Evolutionary conservation across 768 basidiomycete species (phyloP), one percentile per base, ranked within the genome.

Genomic region (Bullera alba): DNA sequence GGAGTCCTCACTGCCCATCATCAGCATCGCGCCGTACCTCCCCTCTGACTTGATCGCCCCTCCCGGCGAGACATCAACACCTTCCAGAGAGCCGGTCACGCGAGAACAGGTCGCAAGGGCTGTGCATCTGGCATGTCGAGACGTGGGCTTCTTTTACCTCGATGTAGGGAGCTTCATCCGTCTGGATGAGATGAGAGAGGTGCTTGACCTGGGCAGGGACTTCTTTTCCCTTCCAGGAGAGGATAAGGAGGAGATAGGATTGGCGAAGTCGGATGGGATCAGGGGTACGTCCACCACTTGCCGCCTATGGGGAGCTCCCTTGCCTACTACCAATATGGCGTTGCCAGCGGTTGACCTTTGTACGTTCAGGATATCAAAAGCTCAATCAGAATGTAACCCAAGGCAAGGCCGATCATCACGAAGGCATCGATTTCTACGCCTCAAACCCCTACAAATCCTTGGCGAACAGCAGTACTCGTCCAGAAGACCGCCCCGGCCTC

Each of bases 81-180:
- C 21, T 4, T 44, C 25, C 27, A 7, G 7, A 10, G 21, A 10
- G 15, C 39, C 37, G 7, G 10, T 7, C 17, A 8, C 37, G 14
- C 48, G 39, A 17, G 16, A 14, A 22, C 48, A 38, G 5, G 56
- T 52, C 2, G 57, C 71, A 10, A n/a, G 43, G 17, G 80, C 81
- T 0, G 72, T 92, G 16, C 88, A 89, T 61, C 65, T 73, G 0
- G 87, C 87, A 6, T 87, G 87, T 61, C 63, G 85, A 19, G 75
- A 85, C 47, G 87, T 81, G 48, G 90, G 90, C 0, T 93, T 93
- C 78, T 91, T 93, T 75, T 93, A 92, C 71, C 76, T 91, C 36
- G 23, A 38, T 8, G 43, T 62, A 2, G 54, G 49, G 29, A 26
- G 28, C 16, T 56, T 47, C 22, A 71, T 83, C 14, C 75, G 81